Percentiles rank a stretch among this genome's conserved stretches.
phyloP scores from a whole-genome alignment of 768 basidiomycete genomes.

The Saitozyma sp. region DNA sequence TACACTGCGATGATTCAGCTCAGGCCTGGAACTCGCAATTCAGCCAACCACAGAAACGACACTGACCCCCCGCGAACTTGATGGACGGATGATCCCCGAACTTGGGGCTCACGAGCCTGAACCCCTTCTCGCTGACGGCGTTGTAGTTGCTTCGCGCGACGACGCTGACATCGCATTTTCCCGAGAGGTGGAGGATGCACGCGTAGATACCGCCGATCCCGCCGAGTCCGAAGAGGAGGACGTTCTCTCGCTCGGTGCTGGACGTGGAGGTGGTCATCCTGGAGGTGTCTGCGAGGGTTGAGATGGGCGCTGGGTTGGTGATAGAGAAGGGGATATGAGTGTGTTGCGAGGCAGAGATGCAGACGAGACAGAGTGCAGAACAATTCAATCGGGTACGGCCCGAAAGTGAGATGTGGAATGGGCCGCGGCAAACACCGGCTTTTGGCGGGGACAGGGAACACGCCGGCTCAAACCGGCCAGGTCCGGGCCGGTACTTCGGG shows the following conservation, averaged over 20 bases:
- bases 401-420: background rate
- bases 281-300: background rate
- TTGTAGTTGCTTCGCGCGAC: constrained; percentile 48
- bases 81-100: constrained; percentile 43
- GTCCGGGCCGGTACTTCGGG: too few species aligned
- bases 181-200: constrained; percentile 42
- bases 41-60: background rate
- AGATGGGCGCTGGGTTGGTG: background rate
- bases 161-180: constrained; percentile 40
- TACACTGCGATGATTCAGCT: constrained; percentile 27
- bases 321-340: background rate
- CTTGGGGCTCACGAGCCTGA: constrained; percentile 35
- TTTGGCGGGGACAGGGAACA: background rate
- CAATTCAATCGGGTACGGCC: too few species aligned
- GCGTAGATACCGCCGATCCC: constrained; percentile 51
- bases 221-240: constrained; percentile 48
- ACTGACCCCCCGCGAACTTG: constrained; percentile 47
- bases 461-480: too few species aligned
- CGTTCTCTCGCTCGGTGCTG: constrained; percentile 32
- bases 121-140: constrained; percentile 38
- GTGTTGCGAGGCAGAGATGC: background rate
- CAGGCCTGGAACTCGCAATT: too few species aligned
- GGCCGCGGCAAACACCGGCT: background rate
- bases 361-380: too few species aligned
- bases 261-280: background rate